Evolutionary conservation across 148 eudicot genomes (phyloP), one percentile per base, ranked within the genome.

Genomic region (Camellia japonica): DNA sequence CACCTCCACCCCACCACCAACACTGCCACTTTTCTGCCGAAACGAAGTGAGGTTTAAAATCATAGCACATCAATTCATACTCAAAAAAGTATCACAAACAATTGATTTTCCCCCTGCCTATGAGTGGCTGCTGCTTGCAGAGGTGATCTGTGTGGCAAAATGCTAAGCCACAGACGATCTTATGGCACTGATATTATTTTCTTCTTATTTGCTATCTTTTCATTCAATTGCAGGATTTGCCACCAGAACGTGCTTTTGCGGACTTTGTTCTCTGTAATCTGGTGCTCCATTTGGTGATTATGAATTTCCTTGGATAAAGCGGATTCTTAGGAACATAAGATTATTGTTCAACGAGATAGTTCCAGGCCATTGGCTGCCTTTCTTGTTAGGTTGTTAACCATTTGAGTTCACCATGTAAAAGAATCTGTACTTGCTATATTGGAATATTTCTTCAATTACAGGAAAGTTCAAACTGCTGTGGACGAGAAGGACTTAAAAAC

Each of bases 231-330:
- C 96, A 95, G 98, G 98, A 95, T 85, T 86, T 95, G 82, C 89
- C 97, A 71, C 97, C 96, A 62, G 97, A 93, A 75, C 94, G 97
- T 52, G 93, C 98, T 55, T 91, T 93, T 79, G 97, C 94, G 2
- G 97, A 95, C 86, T 95, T 95, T 78, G 90, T 95, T 67, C 93
- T 95, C 16, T 90, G 97, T 90, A 93, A 95, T 84, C 84, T 95
- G 83, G 98, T 95, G 69, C 97, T 95, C 83, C 98, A 95, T 87
- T 81, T 95, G 91, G 98, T 93, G 66, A 95, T 95, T 72, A 91
- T 93, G 94, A 95, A 95, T 80, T 95, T 95, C 94, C 87, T 95
- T 38, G 98, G 98, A 81, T 95, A 83, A 85, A 55, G 64, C 61
- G 78, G 52, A 49, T 14, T 7, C 14, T 38, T 30, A 7, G 60